These are phyloP conservation scores for Lepidium africanum DNA, from an alignment of 345 rosid genomes.

Conservation along the genomic window DNA sequence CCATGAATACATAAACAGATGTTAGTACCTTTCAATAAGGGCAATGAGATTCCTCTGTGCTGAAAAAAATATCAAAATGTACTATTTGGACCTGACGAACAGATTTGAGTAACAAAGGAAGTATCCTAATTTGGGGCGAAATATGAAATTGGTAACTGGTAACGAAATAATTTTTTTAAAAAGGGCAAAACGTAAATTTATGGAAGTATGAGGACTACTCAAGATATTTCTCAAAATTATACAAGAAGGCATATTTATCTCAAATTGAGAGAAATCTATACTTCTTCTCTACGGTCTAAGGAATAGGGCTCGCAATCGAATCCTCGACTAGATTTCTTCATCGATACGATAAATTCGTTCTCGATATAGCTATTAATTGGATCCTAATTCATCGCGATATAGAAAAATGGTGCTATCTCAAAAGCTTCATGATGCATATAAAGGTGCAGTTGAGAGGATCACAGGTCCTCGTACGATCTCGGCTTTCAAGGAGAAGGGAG, in stretches of 20 bases:
- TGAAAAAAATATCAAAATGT: neutral
- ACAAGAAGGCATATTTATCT: neutral
- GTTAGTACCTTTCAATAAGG: constrained; percentile 4
- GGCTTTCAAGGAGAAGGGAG: constrained; percentile 97
- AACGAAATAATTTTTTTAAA: neutral
- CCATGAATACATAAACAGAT: constrained; percentile 32
- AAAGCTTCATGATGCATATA: constrained; percentile 80
- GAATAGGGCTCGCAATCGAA: constrained; percentile 3
- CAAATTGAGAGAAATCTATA: constrained; percentile 3
- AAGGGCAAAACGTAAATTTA: neutral
- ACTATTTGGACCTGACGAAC: neutral
- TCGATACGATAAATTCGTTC: neutral
- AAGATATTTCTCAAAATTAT: neutral
- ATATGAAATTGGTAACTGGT: neutral
- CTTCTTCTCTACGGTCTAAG: neutral
- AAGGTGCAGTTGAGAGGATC: constrained; percentile 89
- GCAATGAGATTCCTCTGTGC: neutral
- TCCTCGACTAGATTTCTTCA: neutral
- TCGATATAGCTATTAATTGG: neutral
- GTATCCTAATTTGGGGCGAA: neutral
- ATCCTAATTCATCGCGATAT: neutral
- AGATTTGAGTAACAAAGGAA: neutral
- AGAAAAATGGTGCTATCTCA: constrained; percentile 57
- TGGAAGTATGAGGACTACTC: neutral
- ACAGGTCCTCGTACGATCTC: constrained; percentile 91